Evolutionary conservation across 768 basidiomycete genomes (phyloP).

Genomic region (Butyriboletus loyo): DNA sequence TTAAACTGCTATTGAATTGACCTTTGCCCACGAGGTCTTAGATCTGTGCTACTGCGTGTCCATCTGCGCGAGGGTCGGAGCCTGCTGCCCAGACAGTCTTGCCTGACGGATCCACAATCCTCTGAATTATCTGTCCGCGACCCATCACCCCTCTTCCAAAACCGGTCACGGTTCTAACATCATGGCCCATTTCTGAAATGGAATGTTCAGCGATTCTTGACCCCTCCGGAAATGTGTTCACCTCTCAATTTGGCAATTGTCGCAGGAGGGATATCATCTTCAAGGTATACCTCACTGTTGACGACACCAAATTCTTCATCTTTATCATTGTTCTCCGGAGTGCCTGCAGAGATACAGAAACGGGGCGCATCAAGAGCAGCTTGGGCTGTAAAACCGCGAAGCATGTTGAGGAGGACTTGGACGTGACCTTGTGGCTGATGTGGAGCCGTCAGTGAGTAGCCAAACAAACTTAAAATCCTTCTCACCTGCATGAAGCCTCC

Average conservation of each 20-base stretch:
- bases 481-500: conserved; percentile 83
- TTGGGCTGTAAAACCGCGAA: conserved; percentile 85
- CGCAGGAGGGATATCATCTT: conserved; percentile 69
- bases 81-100: conserved; percentile 92
- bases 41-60: conserved; percentile 84
- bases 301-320: conserved; percentile 52
- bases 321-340: conserved; percentile 54
- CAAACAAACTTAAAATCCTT: not conserved
- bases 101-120: conserved; percentile 60
- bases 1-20: not conserved
- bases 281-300: conserved; percentile 85
- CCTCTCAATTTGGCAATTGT: conserved; percentile 68
- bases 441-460: not conserved
- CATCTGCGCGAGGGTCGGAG: conserved; percentile 85
- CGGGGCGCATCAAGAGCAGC: conserved; percentile 91
- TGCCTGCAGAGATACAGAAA: conserved; percentile 91
- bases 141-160: conserved; percentile 68
- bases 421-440: conserved; percentile 90
- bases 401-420: conserved; percentile 87
- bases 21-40: conserved; percentile 29
- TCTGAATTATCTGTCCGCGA: conserved; percentile 89
- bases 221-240: conserved; percentile 28
- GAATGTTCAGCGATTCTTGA: conserved; percentile 1
- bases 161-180: conserved; percentile 61
- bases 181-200: conserved; percentile 81